Base-by-base conservation (phyloP, 371 early-diverging fungal genomes). In the Rhizoclosmatium hyalinum region DNA sequence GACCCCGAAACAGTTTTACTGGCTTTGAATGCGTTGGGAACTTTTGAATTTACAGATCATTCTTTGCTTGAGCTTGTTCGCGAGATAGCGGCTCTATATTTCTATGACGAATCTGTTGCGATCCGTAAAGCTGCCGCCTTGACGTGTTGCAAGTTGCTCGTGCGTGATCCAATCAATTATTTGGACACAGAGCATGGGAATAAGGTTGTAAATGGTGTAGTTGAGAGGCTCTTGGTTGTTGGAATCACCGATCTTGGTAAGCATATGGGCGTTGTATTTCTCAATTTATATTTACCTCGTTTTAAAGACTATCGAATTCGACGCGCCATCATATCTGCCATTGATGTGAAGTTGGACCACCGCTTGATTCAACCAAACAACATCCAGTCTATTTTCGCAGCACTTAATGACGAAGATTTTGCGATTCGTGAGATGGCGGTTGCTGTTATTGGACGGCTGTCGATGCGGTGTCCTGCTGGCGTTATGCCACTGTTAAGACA, bases 401-500 rank as follows among this genome's bases (percentile, higher is more conserved):
- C 97, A 0, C 76, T 96, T 45, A 97, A 96, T 71, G 98, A 98
- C 75, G 97, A 97, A 77, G 89, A 92, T 3, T 97, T 96, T 83
- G 88, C 89, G 14, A 94, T 95, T 69, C 90, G 96, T 10, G 92
- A 95, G 77, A 86, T 92, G 3, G 94, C 94, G 2, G 92, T 97
- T 39, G 83, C 87, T 0, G 92, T 95, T 57, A 93, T 98, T 65
- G 97, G 97, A 5, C 88, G 98, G 43, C 82, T 98, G 43, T 90
- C 95, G 1, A 82, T 89, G 2, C 91, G 91, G 72, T 96, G 96
- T 75, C 97, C 98, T 2, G 96, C 96, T 0, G 95, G 95, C 75
- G 93, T 96, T 10, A 91, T 96, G 81, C 92, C 99, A 0, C 92
- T 93, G 0, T 84, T 98, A 32, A 85, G 97, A 53, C 93, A 95